Percentiles rank a stretch among this genome's conserved stretches.
Evolutionary conservation across 2,329 filamentous ascomycete species (phyloP).

Genomic region (Acrocalymma vagum): DNA sequence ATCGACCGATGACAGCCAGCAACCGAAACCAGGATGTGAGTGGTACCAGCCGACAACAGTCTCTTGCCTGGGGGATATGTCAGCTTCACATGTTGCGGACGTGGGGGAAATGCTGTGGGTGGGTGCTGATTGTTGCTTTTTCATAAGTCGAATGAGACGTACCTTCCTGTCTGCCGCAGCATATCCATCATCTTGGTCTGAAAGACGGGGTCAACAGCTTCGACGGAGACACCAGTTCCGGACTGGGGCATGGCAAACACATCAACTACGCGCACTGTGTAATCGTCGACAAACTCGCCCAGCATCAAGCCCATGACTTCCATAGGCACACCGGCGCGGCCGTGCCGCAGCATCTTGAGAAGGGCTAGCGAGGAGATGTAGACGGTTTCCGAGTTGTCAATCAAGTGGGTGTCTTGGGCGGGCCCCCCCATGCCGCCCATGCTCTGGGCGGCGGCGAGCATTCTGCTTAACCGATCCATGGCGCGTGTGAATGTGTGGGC

Average conservation of each 20-base stretch:
- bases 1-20: constrained; percentile 98
- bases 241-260: constrained; percentile 99
- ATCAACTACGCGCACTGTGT: constrained; percentile 97
- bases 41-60: constrained; percentile 99
- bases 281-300: constrained; percentile 98
- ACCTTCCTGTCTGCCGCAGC: constrained; percentile 96
- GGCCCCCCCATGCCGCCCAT: constrained; percentile 71
- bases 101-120: neutral
- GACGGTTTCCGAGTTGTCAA: constrained; percentile 99
- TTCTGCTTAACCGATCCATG: constrained; percentile 93
- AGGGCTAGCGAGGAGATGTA: constrained; percentile 98
- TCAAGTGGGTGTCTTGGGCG: constrained; percentile 79
- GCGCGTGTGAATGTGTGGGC: constrained; percentile 7
- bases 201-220: constrained; percentile 97
- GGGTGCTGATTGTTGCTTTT: constrained; percentile 9
- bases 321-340: constrained; percentile 97
- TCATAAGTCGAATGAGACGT: constrained; percentile 24
- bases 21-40: constrained; percentile 98
- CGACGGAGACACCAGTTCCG: constrained; percentile 96
- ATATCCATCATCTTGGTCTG: constrained; percentile 99
- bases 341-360: constrained; percentile 98
- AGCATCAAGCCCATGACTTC: constrained; percentile 99
- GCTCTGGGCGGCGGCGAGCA: constrained; percentile 78
- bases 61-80: constrained; percentile 74
- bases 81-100: constrained; percentile 14